These are phyloP conservation scores for Aspergillus wentii DNA, from an alignment of 495 filamentous ascomycete genomes.

Conservation along the genomic window DNA sequence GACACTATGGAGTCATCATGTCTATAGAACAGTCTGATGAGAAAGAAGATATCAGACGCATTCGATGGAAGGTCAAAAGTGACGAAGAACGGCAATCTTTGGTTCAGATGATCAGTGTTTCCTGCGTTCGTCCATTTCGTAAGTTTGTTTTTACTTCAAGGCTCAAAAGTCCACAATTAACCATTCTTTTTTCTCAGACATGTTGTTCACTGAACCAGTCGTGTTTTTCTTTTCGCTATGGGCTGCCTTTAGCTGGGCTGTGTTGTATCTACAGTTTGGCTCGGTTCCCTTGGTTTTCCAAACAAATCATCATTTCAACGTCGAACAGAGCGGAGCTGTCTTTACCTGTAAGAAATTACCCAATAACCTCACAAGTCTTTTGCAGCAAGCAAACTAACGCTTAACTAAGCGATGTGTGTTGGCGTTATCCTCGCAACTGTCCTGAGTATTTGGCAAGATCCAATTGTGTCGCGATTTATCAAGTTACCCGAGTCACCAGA, in stretches of 20 bases:
- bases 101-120: conserved; percentile 59
- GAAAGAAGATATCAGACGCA: conserved; percentile 38
- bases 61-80: conserved; percentile 69
- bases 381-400: neutral
- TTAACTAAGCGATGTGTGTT: conserved; percentile 47
- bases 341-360: conserved; percentile 40
- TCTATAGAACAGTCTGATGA: conserved; percentile 11
- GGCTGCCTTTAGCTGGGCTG: conserved; percentile 73
- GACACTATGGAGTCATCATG: conserved; percentile 52
- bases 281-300: conserved; percentile 66
- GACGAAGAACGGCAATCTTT: conserved; percentile 67
- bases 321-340: conserved; percentile 54
- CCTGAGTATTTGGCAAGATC: conserved; percentile 61
- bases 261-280: conserved; percentile 69
- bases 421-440: conserved; percentile 57
- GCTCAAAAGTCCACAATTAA: too few species aligned
- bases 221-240: conserved; percentile 83
- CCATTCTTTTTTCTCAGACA: conserved; percentile 27
- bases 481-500: conserved; percentile 54
- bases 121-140: conserved; percentile 61
- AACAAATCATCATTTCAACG: conserved; percentile 56
- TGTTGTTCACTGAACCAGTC: conserved; percentile 75
- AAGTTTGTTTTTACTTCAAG: conserved; percentile 4
- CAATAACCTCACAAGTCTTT: neutral
- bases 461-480: conserved; percentile 26